Evolutionary conservation across 768 basidiomycete species (phyloP), one percentile per base, ranked within the genome.

Genomic region (Tylopilus felleus): DNA sequence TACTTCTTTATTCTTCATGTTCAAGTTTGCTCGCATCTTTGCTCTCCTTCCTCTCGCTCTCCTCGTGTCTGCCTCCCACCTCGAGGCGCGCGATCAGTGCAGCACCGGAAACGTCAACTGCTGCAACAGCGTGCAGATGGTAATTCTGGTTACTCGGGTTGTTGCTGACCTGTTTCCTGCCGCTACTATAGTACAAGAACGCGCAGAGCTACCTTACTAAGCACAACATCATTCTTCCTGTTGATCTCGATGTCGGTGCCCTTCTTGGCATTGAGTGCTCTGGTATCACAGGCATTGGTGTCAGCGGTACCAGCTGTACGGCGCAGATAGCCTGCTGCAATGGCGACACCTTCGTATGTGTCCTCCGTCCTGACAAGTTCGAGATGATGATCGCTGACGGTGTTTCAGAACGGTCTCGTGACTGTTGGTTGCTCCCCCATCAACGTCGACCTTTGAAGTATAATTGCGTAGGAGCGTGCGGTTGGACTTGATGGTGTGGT

Each of bases 41-140:
- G 50, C 65, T 36, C 45, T 67, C 23, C n/a, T 58, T 3, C 58
- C 58, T 14, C 33, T 66, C 8, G 65, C 55, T 49, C 44, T 60
- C 25, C 39, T 62, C 9, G 62, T 23, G n/a, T 46, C 54, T 23
- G 58, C 60, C 10, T 21, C 41, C 0, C 47, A 48, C 50, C 54
- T 52, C 5, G 27, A 49, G 35, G 55, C 47, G 3, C 51, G 60
- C 3, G 22, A n/a, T 21, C 39, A 48, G 25, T 66, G 65, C 35
- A 51, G 31, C 56, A 60, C 49, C 10, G 54, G 56, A 1, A 0
- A 1, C 2, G 8, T 36, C 16, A 8, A 25, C 6, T 66, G 65
- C 48, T 66, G 65, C n/a, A 10, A 63, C 33, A 13, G 4, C 0
- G 2, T 14, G 25, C 42, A 43, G 25, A 43, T 3, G 12, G 13